Percentiles rank a stretch among this genome's conserved stretches.
Conservation (phyloP, 2,329 filamentous ascomycete genomes). For the Fusarium tricinctum region DNA sequence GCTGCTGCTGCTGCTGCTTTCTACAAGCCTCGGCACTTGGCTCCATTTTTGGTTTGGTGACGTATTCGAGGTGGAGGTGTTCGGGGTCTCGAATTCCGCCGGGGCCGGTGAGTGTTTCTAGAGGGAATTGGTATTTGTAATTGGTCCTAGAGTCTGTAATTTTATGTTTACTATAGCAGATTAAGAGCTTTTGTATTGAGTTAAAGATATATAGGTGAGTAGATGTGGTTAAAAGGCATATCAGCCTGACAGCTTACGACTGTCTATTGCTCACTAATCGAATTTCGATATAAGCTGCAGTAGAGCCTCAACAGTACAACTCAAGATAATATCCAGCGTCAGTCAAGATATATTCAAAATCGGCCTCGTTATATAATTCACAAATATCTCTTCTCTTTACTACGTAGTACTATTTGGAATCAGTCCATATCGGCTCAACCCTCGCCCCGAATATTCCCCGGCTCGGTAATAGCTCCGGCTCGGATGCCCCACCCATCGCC, state of each 20-base stretch:
- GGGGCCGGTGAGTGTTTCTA: slow-evolving; percentile 28
- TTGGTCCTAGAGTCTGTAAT: neutral
- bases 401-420: slow-evolving; percentile 30
- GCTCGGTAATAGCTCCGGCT: slow-evolving; percentile 38
- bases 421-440: slow-evolving; percentile 20
- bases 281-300: neutral
- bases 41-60: slow-evolving; percentile 42
- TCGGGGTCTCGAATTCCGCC: slow-evolving; percentile 42
- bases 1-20: slow-evolving; percentile 10
- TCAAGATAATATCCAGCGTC: neutral
- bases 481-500: neutral
- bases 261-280: slow-evolving; percentile 20
- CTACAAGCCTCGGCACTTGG: slow-evolving; percentile 44
- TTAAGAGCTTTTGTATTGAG: neutral
- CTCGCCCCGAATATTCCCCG: slow-evolving; percentile 26
- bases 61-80: slow-evolving; percentile 40
- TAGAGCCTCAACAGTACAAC: neutral
- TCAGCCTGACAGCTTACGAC: neutral
- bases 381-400: neutral
- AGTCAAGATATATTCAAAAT: neutral
- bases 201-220: slow-evolving; percentile 1
- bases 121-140: slow-evolving; percentile 23
- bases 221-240: slow-evolving; percentile 19
- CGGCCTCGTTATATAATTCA: slow-evolving; percentile 21
- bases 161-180: neutral